Evolutionary conservation across 805 yeast genomes (phyloP).

Genomic region (Clavispora carvajalis): DNA sequence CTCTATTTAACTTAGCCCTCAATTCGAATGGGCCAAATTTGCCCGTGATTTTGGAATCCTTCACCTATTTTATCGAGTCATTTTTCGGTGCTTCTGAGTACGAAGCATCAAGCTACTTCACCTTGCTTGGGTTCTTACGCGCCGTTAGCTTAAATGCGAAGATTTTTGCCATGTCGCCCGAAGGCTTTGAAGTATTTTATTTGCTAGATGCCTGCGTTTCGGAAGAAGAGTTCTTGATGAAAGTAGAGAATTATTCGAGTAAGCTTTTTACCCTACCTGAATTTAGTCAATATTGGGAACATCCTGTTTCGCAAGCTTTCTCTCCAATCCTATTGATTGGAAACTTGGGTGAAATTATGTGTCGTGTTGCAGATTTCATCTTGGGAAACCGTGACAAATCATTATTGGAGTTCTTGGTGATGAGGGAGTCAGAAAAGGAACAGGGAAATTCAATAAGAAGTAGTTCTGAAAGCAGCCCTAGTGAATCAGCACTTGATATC

Average conservation of each 20-base stretch:
- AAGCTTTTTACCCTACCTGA: conserved; percentile 11
- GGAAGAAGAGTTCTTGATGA: conserved; percentile 33
- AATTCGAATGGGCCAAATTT: conserved; percentile 17
- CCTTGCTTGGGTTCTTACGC: conserved; percentile 31
- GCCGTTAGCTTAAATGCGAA: conserved; percentile 25
- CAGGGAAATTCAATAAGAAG: conserved; percentile 6
- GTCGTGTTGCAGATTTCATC: conserved; percentile 27
- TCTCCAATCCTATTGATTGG: conserved; percentile 33
- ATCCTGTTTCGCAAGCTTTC: conserved; percentile 26
- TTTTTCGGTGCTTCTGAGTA: conserved; percentile 18
- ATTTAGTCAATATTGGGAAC: conserved; percentile 14
- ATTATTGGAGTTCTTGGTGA: conserved; percentile 26
- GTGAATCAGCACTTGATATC: no score
- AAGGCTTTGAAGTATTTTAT: conserved; percentile 26
- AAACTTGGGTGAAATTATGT: conserved; percentile 31
- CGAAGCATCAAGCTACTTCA: conserved; percentile 29
- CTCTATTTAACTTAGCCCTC: conserved; percentile 26
- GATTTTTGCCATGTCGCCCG: conserved; percentile 19
- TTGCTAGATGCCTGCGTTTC: conserved; percentile 34
- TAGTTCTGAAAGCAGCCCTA: conserved; percentile 6
- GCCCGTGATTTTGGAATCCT: conserved; percentile 22
- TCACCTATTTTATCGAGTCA: conserved; percentile 21
- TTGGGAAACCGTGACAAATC: conserved; percentile 19
- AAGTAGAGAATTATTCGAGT: conserved; percentile 28
- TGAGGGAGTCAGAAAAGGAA: conserved; percentile 18